Percentiles rank a stretch among this genome's conserved stretches.
These are phyloP conservation scores for Zizania palustris DNA, from an alignment of 202 grass and related monocot genomes.

Conservation along the genomic window DNA sequence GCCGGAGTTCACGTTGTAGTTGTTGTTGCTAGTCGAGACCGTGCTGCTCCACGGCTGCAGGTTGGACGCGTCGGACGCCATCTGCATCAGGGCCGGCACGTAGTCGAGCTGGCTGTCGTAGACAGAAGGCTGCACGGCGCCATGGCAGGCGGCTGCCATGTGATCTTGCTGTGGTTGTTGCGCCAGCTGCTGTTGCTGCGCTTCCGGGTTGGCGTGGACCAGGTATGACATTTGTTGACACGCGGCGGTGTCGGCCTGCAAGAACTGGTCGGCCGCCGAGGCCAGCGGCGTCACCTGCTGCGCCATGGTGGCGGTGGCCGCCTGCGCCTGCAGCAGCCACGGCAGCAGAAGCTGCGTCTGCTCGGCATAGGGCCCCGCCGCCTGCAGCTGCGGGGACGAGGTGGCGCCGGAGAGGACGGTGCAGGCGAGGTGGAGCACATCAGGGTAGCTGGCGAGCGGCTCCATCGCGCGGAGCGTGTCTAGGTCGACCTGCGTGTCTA, in stretches of 20 bases:
- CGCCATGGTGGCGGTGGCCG: not conserved
- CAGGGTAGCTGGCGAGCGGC: constrained; percentile 62
- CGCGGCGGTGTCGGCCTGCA: constrained; percentile 20
- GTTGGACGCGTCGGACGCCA: constrained; percentile 43
- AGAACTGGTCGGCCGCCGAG: constrained; percentile 21
- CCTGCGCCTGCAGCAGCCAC: constrained; percentile 48
- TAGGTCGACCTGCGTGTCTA: constrained; percentile 67
- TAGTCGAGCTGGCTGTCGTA: constrained; percentile 37
- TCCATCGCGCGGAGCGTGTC: constrained; percentile 67
- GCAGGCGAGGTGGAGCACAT: constrained; percentile 67
- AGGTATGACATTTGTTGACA: constrained; percentile 48
- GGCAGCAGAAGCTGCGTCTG: constrained; percentile 39
- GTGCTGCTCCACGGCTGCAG: constrained; percentile 58
- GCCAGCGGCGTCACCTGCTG: constrained; percentile 4
- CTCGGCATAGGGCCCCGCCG: no score
- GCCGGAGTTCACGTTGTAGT: constrained; percentile 51
- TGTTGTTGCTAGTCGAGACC: constrained; percentile 37
- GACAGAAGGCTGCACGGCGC: not conserved
- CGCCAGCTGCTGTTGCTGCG: constrained; percentile 29
- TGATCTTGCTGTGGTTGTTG: constrained; percentile 38
- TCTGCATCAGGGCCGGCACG: constrained; percentile 50
- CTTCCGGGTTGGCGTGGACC: constrained; percentile 15
- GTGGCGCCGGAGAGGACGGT: constrained; percentile 37
- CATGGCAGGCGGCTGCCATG: constrained; percentile 18
- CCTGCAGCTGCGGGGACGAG: not conserved